phyloP scores from a whole-genome alignment of 2,329 filamentous ascomycete genomes.

The Pseudonectria foliicola region DNA sequence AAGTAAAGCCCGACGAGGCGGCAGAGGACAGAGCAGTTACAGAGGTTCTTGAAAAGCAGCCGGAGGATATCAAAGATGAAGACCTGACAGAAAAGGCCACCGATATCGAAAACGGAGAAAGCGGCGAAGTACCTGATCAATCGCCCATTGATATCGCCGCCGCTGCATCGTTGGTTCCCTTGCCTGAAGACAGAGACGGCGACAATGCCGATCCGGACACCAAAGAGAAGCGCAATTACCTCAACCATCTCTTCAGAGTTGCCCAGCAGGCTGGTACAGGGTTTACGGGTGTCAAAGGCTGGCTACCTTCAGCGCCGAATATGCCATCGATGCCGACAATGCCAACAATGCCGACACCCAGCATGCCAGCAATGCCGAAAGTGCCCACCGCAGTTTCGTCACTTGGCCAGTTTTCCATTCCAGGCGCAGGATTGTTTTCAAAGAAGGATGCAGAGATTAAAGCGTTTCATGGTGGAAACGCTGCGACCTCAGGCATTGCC shows the following conservation, averaged over 20 bases:
- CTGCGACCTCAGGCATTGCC: background rate
- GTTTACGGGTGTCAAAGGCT: constrained; percentile 30
- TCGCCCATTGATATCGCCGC: constrained; percentile 48
- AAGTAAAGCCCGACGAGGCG: constrained; percentile 30
- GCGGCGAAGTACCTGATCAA: constrained; percentile 26
- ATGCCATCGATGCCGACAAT: constrained; percentile 29
- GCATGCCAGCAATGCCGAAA: constrained; percentile 24
- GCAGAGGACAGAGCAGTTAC: constrained; percentile 21
- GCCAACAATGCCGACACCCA: constrained; percentile 22
- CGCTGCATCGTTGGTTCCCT: constrained; percentile 41
- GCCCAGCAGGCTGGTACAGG: constrained; percentile 42
- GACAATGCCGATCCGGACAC: constrained; percentile 29
- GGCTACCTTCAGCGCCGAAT: constrained; percentile 33
- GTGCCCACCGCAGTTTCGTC: constrained; percentile 23
- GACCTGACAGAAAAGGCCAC: constrained; percentile 4
- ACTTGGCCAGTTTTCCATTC: constrained; percentile 24
- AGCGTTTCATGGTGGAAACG: too few relatives aligned
- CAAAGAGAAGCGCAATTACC: constrained; percentile 34
- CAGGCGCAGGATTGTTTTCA: constrained; percentile 24
- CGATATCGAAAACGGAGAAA: background rate
- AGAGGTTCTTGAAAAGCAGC: constrained; percentile 16
- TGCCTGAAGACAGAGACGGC: constrained; percentile 35
- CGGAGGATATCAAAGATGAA: constrained; percentile 4
- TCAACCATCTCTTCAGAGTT: constrained; percentile 42
- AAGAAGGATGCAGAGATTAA: constrained; percentile 13